Conservation (phyloP, 2,329 filamentous ascomycete species). For the Xylariaceae sp. region DNA sequence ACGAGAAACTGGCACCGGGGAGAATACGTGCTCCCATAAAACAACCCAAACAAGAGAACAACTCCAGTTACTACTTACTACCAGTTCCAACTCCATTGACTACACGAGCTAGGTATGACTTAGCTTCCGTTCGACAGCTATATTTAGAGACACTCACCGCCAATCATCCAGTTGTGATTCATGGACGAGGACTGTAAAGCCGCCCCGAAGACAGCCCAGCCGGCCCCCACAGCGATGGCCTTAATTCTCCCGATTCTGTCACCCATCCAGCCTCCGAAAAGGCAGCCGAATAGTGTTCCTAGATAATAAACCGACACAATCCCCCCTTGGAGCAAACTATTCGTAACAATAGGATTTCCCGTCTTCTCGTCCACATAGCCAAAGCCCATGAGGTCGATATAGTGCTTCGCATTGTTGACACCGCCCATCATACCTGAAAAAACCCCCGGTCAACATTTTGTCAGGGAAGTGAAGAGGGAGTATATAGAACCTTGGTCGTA, state of each 20-base stretch:
- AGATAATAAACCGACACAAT: slow-evolving; percentile 64
- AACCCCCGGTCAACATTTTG: background rate
- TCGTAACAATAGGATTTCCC: slow-evolving; percentile 57
- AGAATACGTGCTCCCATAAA: too few relatives aligned
- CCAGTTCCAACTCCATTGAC: slow-evolving; percentile 72
- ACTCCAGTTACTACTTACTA: too few relatives aligned
- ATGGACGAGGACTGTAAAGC: slow-evolving; percentile 68
- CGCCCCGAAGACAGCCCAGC: slow-evolving; percentile 66
- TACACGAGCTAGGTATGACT: slow-evolving; percentile 51
- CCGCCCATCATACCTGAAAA: slow-evolving; percentile 59
- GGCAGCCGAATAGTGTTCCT: slow-evolving; percentile 66
- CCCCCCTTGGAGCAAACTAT: slow-evolving; percentile 66
- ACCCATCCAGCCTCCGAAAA: slow-evolving; percentile 68
- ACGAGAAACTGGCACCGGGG: too few relatives aligned
- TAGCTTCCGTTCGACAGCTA: slow-evolving; percentile 6
- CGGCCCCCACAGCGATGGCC: slow-evolving; percentile 64
- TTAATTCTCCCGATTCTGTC: slow-evolving; percentile 67
- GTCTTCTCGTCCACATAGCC: slow-evolving; percentile 61
- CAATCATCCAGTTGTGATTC: slow-evolving; percentile 74
- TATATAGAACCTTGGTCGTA: slow-evolving; percentile 55
- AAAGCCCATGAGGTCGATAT: slow-evolving; percentile 68
- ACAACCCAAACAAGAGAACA: too few relatives aligned
- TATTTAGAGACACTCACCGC: slow-evolving; percentile 49
- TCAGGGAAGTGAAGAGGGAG: background rate
- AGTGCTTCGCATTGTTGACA: slow-evolving; percentile 69